Percentiles rank a stretch among this genome's conserved stretches.
Evolutionary conservation across 1,139 yeast species (phyloP).

Genomic region (Pichia sp.): DNA sequence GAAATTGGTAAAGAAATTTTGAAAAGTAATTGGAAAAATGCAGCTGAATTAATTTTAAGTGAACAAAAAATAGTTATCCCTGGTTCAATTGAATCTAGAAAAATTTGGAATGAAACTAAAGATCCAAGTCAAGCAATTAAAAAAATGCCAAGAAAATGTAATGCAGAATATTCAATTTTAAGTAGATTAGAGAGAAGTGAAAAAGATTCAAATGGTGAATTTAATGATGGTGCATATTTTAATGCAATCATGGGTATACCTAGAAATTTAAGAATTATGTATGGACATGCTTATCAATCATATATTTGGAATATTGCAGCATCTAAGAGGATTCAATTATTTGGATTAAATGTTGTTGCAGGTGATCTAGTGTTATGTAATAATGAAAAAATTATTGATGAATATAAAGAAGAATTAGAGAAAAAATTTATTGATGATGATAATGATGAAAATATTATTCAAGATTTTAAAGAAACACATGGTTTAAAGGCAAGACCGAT

Average conservation of each 20-base stretch:
- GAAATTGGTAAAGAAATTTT: constrained; percentile 69
- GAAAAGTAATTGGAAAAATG: constrained; percentile 70
- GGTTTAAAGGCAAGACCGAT: constrained; percentile 62
- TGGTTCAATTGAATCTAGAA: constrained; percentile 75
- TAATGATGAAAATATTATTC: constrained; percentile 48
- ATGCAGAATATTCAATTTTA: constrained; percentile 77
- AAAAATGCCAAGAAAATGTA: constrained; percentile 79
- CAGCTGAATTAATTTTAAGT: constrained; percentile 69
- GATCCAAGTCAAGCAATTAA: constrained; percentile 61
- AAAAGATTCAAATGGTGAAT: constrained; percentile 42
- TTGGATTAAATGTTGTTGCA: constrained; percentile 62
- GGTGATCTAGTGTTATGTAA: constrained; percentile 71
- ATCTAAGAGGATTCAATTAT: constrained; percentile 64
- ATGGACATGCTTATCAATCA: constrained; percentile 96
- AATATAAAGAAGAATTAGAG: constrained; percentile 18
- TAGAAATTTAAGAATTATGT: constrained; percentile 86
- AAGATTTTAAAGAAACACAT: constrained; percentile 53
- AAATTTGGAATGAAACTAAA: constrained; percentile 69
- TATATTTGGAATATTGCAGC: constrained; percentile 90
- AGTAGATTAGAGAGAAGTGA: constrained; percentile 45
- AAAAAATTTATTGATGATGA: constrained; percentile 10
- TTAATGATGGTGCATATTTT: constrained; percentile 48
- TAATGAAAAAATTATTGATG: constrained; percentile 24
- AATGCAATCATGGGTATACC: constrained; percentile 89
- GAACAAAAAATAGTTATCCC: constrained; percentile 84